Evolutionary conservation across 805 yeast species (phyloP).

Genomic region (Nakazawaea ambrosiae): DNA sequence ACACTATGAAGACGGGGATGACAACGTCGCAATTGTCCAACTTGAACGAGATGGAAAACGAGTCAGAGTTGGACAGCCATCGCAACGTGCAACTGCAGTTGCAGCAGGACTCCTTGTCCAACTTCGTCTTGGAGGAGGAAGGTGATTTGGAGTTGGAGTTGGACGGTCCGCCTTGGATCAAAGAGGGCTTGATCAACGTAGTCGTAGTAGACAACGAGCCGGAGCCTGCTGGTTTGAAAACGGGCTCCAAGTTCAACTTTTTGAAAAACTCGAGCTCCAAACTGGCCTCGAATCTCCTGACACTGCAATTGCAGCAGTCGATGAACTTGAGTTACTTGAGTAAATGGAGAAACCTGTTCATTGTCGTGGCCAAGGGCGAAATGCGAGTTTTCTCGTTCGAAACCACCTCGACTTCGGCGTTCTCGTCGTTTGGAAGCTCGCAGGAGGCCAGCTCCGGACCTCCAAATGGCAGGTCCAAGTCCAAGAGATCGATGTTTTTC

Average conservation of each 20-base stretch:
- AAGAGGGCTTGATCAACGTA: constrained; percentile 57
- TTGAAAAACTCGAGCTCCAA: constrained; percentile 9
- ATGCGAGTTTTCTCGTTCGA: constrained; percentile 49
- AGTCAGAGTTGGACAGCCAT: not conserved
- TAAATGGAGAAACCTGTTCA: constrained; percentile 44
- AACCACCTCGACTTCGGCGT: constrained; percentile 2
- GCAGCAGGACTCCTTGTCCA: constrained; percentile 2
- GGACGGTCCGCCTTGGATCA: constrained; percentile 71
- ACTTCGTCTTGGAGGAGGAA: constrained; percentile 28
- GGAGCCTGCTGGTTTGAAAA: constrained; percentile 21
- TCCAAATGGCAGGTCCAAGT: not conserved
- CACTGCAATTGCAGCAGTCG: not conserved
- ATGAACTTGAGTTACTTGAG: not conserved
- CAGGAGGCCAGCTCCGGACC: no score
- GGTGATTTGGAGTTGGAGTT: constrained; percentile 57
- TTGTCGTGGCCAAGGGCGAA: constrained; percentile 66
- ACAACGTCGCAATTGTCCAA: constrained; percentile 9
- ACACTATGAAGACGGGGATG: constrained; percentile 2
- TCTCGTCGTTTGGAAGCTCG: no score
- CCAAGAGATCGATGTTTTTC: not conserved
- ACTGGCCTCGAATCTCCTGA: not conserved
- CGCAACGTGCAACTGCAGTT: no score
- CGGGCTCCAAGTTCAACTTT: constrained; percentile 3
- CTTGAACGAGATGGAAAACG: constrained; percentile 6
- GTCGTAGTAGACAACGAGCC: constrained; percentile 22